Percentiles rank a stretch among this genome's conserved stretches.
These are phyloP conservation scores for Sporobolus alterniflorus DNA, from an alignment of 202 grass and related monocot genomes.

Conservation along the genomic window DNA sequence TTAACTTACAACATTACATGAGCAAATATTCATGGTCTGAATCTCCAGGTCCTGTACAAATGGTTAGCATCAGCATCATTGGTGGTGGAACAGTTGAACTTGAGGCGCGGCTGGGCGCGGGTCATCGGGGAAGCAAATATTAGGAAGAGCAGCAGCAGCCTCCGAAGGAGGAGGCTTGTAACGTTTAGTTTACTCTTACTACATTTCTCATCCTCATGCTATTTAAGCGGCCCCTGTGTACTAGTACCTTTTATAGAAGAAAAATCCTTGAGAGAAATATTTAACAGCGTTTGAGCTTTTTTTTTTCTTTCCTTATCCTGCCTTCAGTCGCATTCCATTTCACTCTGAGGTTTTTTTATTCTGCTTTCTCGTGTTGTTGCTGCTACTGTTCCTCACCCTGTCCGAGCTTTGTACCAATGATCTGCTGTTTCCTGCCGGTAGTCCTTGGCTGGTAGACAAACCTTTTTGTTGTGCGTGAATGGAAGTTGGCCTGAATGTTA, in stretches of 20 bases:
- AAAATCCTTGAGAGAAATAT: conserved; percentile 39
- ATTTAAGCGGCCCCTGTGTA: conserved; percentile 47
- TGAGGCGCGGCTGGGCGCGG: too few species aligned
- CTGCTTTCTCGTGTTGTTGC: too few species aligned
- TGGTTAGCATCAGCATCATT: conserved; percentile 33
- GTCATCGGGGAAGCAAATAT: conserved; percentile 28
- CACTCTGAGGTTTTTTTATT: too few species aligned
- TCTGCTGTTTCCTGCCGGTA: not conserved
- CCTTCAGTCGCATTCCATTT: not conserved
- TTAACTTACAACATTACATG: not conserved
- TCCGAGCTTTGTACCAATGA: not conserved
- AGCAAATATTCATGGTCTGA: not conserved
- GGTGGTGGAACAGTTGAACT: not conserved
- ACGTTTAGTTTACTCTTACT: conserved; percentile 50
- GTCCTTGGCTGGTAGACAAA: not conserved
- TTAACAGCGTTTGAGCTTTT: conserved; percentile 15
- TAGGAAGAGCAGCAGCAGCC: conserved; percentile 32
- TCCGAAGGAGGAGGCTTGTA: conserved; percentile 48
- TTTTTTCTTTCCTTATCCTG: not conserved
- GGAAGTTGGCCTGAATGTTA: not conserved
- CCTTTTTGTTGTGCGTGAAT: not conserved
- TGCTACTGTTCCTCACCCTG: too few species aligned
- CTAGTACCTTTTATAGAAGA: conserved; percentile 55
- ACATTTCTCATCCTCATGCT: conserved; percentile 47
- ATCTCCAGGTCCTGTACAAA: conserved; percentile 41